phyloP scores from a whole-genome alignment of 441 rosid genomes.

The Eruca vesicaria region DNA sequence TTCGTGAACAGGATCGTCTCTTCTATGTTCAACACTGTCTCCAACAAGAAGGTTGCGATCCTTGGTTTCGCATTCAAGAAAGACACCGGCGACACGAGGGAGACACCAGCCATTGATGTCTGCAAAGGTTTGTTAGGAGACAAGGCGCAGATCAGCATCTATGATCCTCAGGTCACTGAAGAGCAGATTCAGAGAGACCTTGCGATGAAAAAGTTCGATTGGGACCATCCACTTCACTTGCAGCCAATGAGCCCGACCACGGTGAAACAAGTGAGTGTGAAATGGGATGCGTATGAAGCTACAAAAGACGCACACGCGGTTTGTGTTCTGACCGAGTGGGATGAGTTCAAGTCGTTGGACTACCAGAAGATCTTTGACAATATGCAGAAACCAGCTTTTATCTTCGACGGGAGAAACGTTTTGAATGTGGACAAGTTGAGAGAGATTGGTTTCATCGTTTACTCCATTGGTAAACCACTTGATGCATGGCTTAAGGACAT shows the following conservation, averaged over 20 bases:
- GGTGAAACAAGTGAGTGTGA: neutral
- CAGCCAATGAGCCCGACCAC: neutral
- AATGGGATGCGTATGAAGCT: neutral
- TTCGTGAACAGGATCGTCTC: neutral
- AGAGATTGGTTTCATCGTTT: neutral
- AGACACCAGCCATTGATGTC: neutral
- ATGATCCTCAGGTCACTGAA: neutral
- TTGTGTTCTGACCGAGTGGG: neutral
- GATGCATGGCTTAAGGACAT: neutral
- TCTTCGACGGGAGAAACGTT: neutral
- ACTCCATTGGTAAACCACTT: neutral
- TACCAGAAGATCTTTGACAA: neutral
- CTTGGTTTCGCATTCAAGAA: neutral
- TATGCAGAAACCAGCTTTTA: neutral
- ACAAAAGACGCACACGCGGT: neutral
- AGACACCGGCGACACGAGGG: neutral
- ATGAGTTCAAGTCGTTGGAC: neutral
- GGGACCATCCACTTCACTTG: neutral
- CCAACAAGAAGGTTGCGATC: neutral
- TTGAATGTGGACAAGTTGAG: neutral
- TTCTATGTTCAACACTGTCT: neutral
- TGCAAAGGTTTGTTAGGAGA: neutral
- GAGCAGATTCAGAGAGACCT: neutral
- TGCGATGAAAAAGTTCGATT: neutral
- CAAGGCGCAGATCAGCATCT: neutral